Evolutionary conservation across 768 basidiomycete genomes (phyloP).

Genomic region (Leccinellum luteum): DNA sequence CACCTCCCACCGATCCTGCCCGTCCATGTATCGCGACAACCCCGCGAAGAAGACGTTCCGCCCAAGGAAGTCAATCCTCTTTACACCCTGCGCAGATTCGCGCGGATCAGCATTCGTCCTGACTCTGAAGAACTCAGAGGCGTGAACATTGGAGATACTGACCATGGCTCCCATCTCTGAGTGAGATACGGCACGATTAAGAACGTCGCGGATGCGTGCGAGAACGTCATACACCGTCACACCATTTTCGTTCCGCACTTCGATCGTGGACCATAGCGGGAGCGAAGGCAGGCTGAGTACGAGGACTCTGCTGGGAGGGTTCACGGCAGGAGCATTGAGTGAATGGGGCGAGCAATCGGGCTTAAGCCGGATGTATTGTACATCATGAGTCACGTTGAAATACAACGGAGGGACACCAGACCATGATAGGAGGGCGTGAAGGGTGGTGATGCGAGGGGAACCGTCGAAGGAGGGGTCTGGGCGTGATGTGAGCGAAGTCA

Average conservation of each 20-base stretch:
- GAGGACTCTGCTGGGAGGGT: conserved; percentile 18
- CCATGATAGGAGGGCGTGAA: conserved; percentile 28
- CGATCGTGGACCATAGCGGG: conserved; percentile 29
- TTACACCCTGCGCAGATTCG: conserved; percentile 39
- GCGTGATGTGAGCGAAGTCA: not conserved
- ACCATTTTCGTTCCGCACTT: conserved; percentile 27
- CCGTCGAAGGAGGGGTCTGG: conserved; percentile 16
- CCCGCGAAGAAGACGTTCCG: conserved; percentile 31
- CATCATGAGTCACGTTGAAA: conserved; percentile 27
- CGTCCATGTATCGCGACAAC: conserved; percentile 24
- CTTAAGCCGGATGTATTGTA: conserved; percentile 21
- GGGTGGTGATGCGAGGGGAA: conserved; percentile 16
- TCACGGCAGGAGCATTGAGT: conserved; percentile 22
- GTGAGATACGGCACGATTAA: conserved; percentile 24
- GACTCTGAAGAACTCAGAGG: conserved; percentile 30
- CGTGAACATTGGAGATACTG: conserved; percentile 16
- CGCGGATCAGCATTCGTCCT: conserved; percentile 29
- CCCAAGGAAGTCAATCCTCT: conserved; percentile 39
- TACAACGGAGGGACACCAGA: conserved; percentile 14
- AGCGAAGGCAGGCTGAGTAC: conserved; percentile 20
- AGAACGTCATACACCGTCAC: conserved; percentile 31
- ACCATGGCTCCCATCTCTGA: conserved; percentile 27
- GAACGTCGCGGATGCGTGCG: conserved; percentile 25
- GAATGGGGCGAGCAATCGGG: conserved; percentile 14
- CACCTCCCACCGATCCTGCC: conserved; percentile 31